Evolutionary conservation across 2,329 filamentous ascomycete species (phyloP).

Genomic region (Apiospora hydei): DNA sequence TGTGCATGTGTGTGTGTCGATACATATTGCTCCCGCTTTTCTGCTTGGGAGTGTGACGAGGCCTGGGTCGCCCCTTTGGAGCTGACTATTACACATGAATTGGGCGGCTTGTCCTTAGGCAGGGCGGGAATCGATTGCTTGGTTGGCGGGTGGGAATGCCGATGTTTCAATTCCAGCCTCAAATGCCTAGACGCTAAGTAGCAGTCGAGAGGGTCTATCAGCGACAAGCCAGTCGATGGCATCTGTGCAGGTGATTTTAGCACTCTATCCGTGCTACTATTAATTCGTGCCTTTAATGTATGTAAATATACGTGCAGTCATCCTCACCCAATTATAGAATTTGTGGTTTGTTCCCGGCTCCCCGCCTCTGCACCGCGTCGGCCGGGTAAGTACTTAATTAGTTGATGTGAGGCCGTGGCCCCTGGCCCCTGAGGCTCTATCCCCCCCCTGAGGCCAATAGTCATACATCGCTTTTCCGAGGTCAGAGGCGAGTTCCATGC

Average conservation of each 20-base stretch:
- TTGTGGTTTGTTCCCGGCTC: no score
- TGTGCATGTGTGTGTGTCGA: background rate
- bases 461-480: background rate
- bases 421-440: constrained; percentile 21
- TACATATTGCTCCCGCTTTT: background rate
- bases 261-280: no score
- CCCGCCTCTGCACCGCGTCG: background rate
- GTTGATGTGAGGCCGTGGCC: constrained; percentile 24
- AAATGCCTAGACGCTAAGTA: background rate
- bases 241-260: no score
- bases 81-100: background rate
- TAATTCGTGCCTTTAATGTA: no score
- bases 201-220: background rate
- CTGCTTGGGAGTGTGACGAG: background rate
- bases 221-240: background rate
- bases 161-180: background rate
- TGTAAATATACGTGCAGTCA: background rate
- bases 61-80: background rate
- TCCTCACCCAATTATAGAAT: background rate
- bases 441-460: constrained; percentile 26
- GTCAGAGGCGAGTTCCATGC: background rate
- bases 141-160: background rate
- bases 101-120: background rate
- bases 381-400: background rate
- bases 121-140: background rate